Conservation (phyloP, 2,329 filamentous ascomycete species). For the Chrysoporthe austroafricana region DNA sequence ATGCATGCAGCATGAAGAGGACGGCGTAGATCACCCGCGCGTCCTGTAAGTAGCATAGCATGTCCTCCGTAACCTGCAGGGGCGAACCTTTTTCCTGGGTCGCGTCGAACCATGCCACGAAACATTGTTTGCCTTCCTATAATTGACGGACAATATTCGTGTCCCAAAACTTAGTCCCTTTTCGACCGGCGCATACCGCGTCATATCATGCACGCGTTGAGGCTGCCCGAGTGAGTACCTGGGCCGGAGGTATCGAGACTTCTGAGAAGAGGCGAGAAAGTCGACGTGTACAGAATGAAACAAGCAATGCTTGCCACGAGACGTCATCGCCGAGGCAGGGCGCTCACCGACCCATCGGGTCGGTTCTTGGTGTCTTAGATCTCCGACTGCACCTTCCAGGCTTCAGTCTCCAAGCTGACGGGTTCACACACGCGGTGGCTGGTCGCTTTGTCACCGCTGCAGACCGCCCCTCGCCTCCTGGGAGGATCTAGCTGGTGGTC, state of each 20-base stretch:
- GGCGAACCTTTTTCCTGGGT: constrained; percentile 23
- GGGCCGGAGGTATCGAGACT: background rate
- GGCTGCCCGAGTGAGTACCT: background rate
- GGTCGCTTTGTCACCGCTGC: background rate
- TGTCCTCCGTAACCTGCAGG: constrained; percentile 18
- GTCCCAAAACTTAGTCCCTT: background rate
- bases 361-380: constrained; percentile 5
- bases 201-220: background rate
- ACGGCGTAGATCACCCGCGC: constrained; percentile 25
- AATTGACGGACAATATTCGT: background rate
- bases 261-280: constrained; percentile 19
- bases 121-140: constrained; percentile 19
- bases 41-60: background rate
- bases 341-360: constrained; percentile 11
- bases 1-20: constrained; percentile 15
- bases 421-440: background rate
- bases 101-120: constrained; percentile 16
- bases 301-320: constrained; percentile 9
- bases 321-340: constrained; percentile 19
- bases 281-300: constrained; percentile 16
- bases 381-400: background rate
- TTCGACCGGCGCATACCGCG: background rate
- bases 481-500: background rate
- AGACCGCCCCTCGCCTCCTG: constrained; percentile 1
- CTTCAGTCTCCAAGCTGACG: background rate